A percentile compares a stretch with the other conserved stretches of the same genome.
These are phyloP conservation scores for Onygena corvina DNA, from an alignment of 2,329 filamentous ascomycete species.

Conservation along the genomic window DNA sequence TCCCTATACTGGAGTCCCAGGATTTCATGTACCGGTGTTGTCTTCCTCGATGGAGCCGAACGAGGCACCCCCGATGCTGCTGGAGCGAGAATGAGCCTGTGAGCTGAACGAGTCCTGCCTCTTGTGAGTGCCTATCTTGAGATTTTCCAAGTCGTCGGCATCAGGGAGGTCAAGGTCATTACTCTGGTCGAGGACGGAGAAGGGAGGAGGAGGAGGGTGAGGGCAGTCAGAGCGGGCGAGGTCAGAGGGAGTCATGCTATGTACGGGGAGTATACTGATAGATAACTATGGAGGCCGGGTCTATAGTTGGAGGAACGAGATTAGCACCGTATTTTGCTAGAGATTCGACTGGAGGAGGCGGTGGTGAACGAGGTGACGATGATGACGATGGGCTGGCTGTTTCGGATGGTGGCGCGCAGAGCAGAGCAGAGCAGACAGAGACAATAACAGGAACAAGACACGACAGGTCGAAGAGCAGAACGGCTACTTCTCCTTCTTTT, in stretches of 20 bases:
- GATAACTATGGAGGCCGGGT: conserved; percentile 1
- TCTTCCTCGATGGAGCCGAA: conserved; percentile 37
- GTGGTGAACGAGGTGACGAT: too few relatives aligned
- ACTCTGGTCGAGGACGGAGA: neutral
- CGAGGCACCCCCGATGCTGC: conserved; percentile 30
- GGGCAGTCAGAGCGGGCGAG: neutral
- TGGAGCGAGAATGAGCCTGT: conserved; percentile 28
- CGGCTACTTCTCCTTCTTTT: conserved; percentile 4
- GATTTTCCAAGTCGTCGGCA: conserved; percentile 4
- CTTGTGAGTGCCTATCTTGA: conserved; percentile 6
- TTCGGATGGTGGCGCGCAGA: neutral
- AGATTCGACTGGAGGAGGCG: too few relatives aligned
- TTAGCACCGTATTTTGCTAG: conserved; percentile 1
- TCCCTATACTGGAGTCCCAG: neutral
- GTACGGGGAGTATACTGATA: conserved; percentile 7
- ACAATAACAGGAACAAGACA: too few relatives aligned
- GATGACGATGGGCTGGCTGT: neutral
- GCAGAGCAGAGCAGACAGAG: neutral
- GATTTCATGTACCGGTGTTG: conserved; percentile 23
- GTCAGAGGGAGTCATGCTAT: conserved; percentile 7
- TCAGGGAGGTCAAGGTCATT: neutral
- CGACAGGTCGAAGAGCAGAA: conserved; percentile 3
- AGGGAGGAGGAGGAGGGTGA: neutral
- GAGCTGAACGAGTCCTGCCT: conserved; percentile 24
- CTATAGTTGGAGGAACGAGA: neutral